Percentiles rank a stretch among this genome's conserved stretches.
phyloP scores from a whole-genome alignment of 1,139 yeast genomes.

The Suhomyces atakaporum region DNA sequence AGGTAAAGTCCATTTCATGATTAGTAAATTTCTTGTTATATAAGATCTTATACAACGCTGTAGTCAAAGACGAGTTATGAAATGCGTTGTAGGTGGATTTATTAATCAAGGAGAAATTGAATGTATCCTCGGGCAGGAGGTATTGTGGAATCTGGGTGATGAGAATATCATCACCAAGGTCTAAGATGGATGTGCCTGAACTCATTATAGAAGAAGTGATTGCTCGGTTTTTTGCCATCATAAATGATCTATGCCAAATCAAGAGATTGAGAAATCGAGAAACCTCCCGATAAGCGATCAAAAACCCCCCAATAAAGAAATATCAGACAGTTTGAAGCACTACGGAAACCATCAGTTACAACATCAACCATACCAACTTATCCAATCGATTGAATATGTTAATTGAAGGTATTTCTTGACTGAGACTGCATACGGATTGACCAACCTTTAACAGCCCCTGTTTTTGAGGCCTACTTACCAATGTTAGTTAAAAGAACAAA shows the following conservation, averaged over 20 bases:
- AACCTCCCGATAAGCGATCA: no score
- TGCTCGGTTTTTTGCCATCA: conserved; percentile 5
- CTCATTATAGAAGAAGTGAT: conserved; percentile 1
- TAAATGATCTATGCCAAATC: background rate
- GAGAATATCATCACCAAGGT: conserved; percentile 49
- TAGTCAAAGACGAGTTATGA: conserved; percentile 30
- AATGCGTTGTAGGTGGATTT: conserved; percentile 29
- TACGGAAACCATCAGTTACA: no score
- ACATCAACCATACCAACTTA: no score
- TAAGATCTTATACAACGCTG: conserved; percentile 46
- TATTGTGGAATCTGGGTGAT: conserved; percentile 38
- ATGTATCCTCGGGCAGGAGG: conserved; percentile 49
- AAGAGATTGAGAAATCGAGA: background rate
- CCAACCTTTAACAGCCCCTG: background rate
- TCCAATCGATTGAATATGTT: background rate
- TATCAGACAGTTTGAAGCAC: no score
- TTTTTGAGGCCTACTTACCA: background rate
- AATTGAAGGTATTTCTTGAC: background rate
- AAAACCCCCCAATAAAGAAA: no score
- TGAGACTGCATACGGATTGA: background rate
- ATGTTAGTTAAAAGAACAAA: conserved; percentile 5
- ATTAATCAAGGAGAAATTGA: conserved; percentile 47
- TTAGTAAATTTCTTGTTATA: conserved; percentile 54
- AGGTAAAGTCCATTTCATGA: conserved; percentile 22
- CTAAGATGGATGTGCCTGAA: conserved; percentile 14